Conservation (phyloP, 75 land plant species). For the Isoetes taiwanensis region DNA sequence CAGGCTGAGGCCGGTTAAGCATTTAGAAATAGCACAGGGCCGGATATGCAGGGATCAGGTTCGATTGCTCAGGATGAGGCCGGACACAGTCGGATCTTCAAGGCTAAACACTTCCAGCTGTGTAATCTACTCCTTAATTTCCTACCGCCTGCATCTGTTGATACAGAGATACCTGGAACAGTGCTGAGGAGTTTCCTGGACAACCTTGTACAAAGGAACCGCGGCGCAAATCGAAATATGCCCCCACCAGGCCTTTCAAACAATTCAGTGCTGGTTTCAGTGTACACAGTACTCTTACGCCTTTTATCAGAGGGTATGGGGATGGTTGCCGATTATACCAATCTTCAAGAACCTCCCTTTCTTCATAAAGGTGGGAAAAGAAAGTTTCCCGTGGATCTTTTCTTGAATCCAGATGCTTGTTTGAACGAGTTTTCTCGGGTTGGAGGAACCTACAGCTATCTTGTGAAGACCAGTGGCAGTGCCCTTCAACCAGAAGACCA, state of each 20-base stretch:
- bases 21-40: too few species aligned
- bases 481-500: conserved; percentile 30
- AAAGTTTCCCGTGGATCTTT: conserved; percentile 33
- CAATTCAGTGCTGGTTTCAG: conserved; percentile 69
- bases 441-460: conserved; percentile 74
- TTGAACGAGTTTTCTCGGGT: conserved; percentile 57
- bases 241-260: conserved; percentile 60
- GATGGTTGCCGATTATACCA: too few species aligned
- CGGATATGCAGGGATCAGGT: too few species aligned
- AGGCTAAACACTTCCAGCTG: too few species aligned
- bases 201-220: conserved; percentile 53
- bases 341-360: conserved; percentile 35
- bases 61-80: too few species aligned
- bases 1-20: too few species aligned
- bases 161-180: too few species aligned
- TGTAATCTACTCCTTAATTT: too few species aligned
- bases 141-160: too few species aligned
- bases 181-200: conserved; percentile 64
- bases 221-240: conserved; percentile 62
- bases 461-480: conserved; percentile 46
- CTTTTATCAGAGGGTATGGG: conserved; percentile 87
- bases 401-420: conserved; percentile 43
- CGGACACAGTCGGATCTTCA: too few species aligned
- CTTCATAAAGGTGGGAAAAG: conserved; percentile 60
- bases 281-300: conserved; percentile 79